These are phyloP conservation scores for Sordariomycetes sp. DNA, from an alignment of 2,329 filamentous ascomycete species.

Conservation along the genomic window DNA sequence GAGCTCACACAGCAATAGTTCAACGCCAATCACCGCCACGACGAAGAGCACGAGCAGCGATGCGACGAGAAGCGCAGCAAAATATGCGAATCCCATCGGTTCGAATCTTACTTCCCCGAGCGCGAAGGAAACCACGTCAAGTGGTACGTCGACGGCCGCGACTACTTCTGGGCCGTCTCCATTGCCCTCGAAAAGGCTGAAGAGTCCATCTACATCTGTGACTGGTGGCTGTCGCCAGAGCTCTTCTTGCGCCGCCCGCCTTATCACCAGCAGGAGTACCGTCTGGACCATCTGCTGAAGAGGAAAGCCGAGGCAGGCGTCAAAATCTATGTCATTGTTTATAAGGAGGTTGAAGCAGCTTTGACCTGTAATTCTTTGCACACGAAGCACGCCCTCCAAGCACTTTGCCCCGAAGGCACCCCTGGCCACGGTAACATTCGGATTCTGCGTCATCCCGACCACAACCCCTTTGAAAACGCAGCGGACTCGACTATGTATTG, in stretches of 20 bases:
- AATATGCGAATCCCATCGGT: conserved; percentile 69
- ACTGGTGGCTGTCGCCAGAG: conserved; percentile 95
- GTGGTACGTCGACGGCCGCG: conserved; percentile 93
- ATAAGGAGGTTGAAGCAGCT: conserved; percentile 76
- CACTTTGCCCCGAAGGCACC: conserved; percentile 70
- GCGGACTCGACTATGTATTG: conserved; percentile 97
- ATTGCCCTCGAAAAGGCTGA: conserved; percentile 81
- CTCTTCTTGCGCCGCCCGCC: conserved; percentile 80
- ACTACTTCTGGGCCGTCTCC: conserved; percentile 94
- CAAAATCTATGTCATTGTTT: conserved; percentile 88
- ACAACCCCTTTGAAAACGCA: conserved; percentile 88
- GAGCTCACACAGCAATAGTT: too few relatives aligned
- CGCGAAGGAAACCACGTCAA: conserved; percentile 80
- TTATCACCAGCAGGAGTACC: conserved; percentile 72
- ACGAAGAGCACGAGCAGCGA: conserved; percentile 79
- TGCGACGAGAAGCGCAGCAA: conserved; percentile 72
- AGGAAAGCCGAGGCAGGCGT: conserved; percentile 84
- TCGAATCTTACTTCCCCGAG: conserved; percentile 84
- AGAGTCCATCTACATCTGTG: conserved; percentile 90
- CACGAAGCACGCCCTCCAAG: conserved; percentile 77
- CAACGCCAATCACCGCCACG: conserved; percentile 84
- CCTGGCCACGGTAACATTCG: conserved; percentile 83
- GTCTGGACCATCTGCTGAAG: conserved; percentile 80
- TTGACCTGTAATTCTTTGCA: conserved; percentile 88
- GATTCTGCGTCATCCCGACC: conserved; percentile 85